A percentile compares a stretch with the other conserved stretches of the same genome.
These are phyloP conservation scores for Colletotrichum caudatum DNA, from an alignment of 2,329 filamentous ascomycete species.

Conservation along the genomic window DNA sequence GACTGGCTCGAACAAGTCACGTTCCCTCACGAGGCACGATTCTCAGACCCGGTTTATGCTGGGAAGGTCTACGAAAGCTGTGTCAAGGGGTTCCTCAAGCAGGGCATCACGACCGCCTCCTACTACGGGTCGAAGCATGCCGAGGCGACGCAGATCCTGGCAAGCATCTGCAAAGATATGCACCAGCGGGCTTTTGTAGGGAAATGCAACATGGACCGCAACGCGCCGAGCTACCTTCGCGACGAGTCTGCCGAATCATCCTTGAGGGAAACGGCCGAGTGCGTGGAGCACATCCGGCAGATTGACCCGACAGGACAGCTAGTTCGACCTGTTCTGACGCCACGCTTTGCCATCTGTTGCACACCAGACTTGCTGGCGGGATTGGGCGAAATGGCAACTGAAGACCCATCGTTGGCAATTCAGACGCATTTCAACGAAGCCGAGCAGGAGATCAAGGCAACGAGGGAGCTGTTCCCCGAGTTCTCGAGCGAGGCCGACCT, in stretches of 20 bases:
- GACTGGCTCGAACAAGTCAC: conserved; percentile 75
- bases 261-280: conserved; percentile 60
- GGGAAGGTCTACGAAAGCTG: conserved; percentile 62
- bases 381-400: conserved; percentile 64
- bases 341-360: conserved; percentile 73
- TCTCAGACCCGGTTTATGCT: conserved; percentile 66
- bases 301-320: conserved; percentile 60
- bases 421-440: conserved; percentile 78
- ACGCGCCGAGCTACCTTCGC: conserved; percentile 65
- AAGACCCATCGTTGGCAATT: conserved; percentile 64
- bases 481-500: conserved; percentile 70
- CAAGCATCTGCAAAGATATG: conserved; percentile 62
- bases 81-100: conserved; percentile 69
- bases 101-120: conserved; percentile 71
- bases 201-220: conserved; percentile 73
- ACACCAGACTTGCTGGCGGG: conserved; percentile 64
- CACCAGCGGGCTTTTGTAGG: conserved; percentile 72
- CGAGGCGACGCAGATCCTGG: conserved; percentile 68
- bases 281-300: conserved; percentile 59
- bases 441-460: conserved; percentile 68
- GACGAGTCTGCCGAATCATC: conserved; percentile 62
- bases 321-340: conserved; percentile 65
- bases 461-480: conserved; percentile 65
- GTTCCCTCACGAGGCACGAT: conserved; percentile 73
- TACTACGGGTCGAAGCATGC: conserved; percentile 71